Evolutionary conservation across 2,329 filamentous ascomycete species (phyloP), one percentile per base, ranked within the genome.

Genomic region (Dendryphion nanum): DNA sequence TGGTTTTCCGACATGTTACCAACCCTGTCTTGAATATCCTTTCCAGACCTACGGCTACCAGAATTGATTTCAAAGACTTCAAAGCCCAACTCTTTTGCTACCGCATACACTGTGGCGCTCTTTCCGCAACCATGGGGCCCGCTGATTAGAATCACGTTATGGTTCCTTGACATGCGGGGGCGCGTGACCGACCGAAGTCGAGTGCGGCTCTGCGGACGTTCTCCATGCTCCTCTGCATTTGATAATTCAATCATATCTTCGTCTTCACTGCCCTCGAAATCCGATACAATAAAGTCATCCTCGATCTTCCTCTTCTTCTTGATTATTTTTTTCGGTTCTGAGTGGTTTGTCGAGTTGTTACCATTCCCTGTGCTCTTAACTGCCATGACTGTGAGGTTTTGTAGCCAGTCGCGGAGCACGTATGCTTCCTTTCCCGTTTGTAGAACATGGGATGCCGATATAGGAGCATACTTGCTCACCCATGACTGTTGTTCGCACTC

Each of bases 1-100:
- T 98, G 93, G 54, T 98, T 97, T 44, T 84, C 83, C 4, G 89
- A 93, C 91, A 98, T 97, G 65, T 98, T 89, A 28, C 93, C 94
- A 30, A 98, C 88, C 51, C 80, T 87, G 55, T 98, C 93, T 21
- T 95, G 63, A 33, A 98, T 82, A 55, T 98, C 93, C 61, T 85
- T 93, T 20, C 90, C 91, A 57, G 81, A 95, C 45, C 93, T 78
- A 35, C 90, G 82, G 50, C 81, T 88, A 43, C 88, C 81, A 0
- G 91, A 72, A 55, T 95, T 94, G 59, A 98, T 89, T 65, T 98
- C 93, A 50, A 98, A 98, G 1, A 98, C 79, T 55, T 95, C 90
- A 57, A 94, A 97, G 1, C 80, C 89, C 13, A 97, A 75, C 66
- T 98, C 91, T 56, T 87, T 91, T 4, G 93, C 91, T 29, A 90